These are phyloP conservation scores for Lupinus albus DNA, from an alignment of 306 rosid genomes.

Conservation along the genomic window DNA sequence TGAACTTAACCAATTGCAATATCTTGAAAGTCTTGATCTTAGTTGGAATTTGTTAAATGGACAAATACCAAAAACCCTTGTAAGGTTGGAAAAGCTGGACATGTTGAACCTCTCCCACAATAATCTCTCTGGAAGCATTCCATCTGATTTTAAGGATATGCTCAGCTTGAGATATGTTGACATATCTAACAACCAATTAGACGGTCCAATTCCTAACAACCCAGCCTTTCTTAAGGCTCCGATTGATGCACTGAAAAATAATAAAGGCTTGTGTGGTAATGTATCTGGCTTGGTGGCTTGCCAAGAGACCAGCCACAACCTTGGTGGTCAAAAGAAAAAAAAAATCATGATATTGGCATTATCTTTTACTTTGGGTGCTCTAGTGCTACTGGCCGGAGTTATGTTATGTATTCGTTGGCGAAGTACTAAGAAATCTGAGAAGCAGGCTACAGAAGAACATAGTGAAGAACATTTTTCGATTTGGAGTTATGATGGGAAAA, in stretches of 20 bases:
- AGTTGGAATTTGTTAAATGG: slow-evolving; percentile 39
- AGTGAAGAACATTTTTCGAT: slow-evolving; percentile 21
- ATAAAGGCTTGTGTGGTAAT: slow-evolving; percentile 37
- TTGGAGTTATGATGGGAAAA: slow-evolving; percentile 37
- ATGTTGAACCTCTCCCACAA: slow-evolving; percentile 56
- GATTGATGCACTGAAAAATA: slow-evolving; percentile 31
- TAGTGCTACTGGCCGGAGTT: slow-evolving; percentile 4
- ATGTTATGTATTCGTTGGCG: slow-evolving; percentile 1
- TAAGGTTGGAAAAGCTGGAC: slow-evolving; percentile 37
- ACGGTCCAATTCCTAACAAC: slow-evolving; percentile 38
- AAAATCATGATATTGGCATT: not conserved
- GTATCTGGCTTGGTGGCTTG: slow-evolving; percentile 12
- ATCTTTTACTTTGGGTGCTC: not conserved
- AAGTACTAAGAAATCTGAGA: not conserved
- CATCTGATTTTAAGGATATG: slow-evolving; percentile 38
- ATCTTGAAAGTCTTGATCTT: slow-evolving; percentile 50
- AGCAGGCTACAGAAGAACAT: slow-evolving; percentile 10
- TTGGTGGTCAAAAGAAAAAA: not conserved
- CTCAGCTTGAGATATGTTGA: slow-evolving; percentile 49
- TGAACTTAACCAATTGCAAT: slow-evolving; percentile 27
- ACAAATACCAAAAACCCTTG: slow-evolving; percentile 44
- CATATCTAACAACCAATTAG: slow-evolving; percentile 44
- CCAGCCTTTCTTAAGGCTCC: slow-evolving; percentile 25
- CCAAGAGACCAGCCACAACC: not conserved
- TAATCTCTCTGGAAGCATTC: slow-evolving; percentile 42